These are phyloP conservation scores for Penicillium occitanis DNA, from an alignment of 2,329 filamentous ascomycete species.

Conservation along the genomic window DNA sequence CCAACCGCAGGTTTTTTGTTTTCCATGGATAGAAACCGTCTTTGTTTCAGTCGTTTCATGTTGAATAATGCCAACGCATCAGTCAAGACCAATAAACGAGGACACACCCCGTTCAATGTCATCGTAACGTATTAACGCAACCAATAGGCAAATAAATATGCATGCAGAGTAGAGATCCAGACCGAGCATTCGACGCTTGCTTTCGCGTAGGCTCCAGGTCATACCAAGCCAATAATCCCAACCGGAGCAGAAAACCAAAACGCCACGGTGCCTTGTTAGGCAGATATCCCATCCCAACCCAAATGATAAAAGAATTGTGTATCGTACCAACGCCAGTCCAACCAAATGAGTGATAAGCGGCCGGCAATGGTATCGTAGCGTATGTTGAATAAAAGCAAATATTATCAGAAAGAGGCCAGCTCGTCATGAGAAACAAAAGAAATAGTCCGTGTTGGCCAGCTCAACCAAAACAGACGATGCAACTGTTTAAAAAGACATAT, in stretches of 20 bases:
- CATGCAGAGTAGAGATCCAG: constrained; percentile 13
- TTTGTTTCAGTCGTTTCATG: neutral
- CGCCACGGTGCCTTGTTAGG: constrained; percentile 22
- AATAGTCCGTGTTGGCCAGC: constrained; percentile 6
- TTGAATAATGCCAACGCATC: neutral
- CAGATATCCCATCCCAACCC: constrained; percentile 22
- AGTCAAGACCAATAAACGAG: neutral
- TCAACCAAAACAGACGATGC: constrained; percentile 19
- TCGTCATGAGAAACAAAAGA: constrained; percentile 14
- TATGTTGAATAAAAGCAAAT: constrained; percentile 21
- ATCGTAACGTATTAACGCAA: constrained; percentile 11
- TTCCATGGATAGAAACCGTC: neutral
- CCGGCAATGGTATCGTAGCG: constrained; percentile 4
- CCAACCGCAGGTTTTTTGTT: constrained; percentile 26
- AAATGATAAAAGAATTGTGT: constrained; percentile 8
- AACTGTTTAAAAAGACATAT: constrained; percentile 24
- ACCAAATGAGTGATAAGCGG: constrained; percentile 14
- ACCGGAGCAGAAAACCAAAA: constrained; percentile 17
- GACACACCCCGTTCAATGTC: neutral
- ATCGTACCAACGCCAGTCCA: constrained; percentile 5
- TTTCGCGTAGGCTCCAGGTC: constrained; percentile 24
- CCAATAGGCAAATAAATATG: constrained; percentile 12
- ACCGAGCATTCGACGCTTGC: constrained; percentile 24
- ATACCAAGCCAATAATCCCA: constrained; percentile 18
- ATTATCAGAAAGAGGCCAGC: constrained; percentile 21